Evolutionary conservation across 176 grass and related monocot genomes (phyloP).

Genomic region (Oryza longistaminata): DNA sequence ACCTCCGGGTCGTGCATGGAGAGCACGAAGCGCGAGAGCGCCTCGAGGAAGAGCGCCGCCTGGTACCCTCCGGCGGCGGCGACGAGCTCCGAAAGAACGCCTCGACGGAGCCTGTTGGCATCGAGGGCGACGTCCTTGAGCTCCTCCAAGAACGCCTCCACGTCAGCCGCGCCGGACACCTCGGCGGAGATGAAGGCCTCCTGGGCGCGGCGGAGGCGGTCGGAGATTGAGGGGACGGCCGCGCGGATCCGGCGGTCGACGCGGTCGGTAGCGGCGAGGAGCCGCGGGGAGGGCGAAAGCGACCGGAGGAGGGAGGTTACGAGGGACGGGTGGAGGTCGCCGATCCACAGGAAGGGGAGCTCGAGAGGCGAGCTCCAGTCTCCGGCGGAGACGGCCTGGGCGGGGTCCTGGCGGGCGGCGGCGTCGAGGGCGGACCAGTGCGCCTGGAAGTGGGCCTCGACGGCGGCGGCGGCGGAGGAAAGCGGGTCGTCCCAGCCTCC

Average conservation of each 20-base stretch:
- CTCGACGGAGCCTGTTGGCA: conserved; percentile 60
- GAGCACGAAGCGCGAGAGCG: conserved; percentile 58
- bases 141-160: conserved; percentile 50
- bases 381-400: conserved; percentile 43
- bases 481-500: conserved; percentile 46
- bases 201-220: conserved; percentile 64
- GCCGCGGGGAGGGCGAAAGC: conserved; percentile 45
- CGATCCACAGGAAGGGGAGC: conserved; percentile 67
- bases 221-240: conserved; percentile 48
- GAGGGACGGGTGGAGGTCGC: conserved; percentile 64
- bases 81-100: conserved; percentile 55
- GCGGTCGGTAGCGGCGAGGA: conserved; percentile 47
- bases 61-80: conserved; percentile 55
- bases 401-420: conserved; percentile 54
- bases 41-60: conserved; percentile 63
- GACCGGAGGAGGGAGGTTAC: conserved; percentile 55
- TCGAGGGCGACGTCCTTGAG: conserved; percentile 48
- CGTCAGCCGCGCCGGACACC: conserved; percentile 34
- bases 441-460: conserved; percentile 63
- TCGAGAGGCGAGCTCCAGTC: conserved; percentile 59
- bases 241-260: conserved; percentile 63
- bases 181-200: conserved; percentile 41
- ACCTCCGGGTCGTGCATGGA: conserved; percentile 61
- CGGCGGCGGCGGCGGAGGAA: conserved; percentile 42
- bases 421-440: conserved; percentile 63